Evolutionary conservation across 306 rosid species (phyloP).

Genomic region (Cucurbita pepo): DNA sequence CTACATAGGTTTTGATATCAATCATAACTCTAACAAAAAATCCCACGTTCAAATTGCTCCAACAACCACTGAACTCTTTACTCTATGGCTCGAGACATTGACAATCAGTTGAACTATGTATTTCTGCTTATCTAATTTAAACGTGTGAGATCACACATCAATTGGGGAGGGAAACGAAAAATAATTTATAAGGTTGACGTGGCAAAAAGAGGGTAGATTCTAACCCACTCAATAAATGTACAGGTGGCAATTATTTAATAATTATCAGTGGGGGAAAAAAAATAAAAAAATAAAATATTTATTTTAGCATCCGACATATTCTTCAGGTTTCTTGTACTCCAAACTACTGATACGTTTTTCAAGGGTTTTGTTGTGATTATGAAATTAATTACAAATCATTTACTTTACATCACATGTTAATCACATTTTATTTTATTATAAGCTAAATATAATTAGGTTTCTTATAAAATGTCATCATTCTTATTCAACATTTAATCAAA

Average conservation of each 20-base stretch:
- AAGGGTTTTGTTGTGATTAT: background rate
- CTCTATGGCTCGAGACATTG: background rate
- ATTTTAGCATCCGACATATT: constrained; percentile 2
- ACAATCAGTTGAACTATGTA: background rate
- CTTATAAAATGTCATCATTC: background rate
- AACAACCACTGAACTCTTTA: background rate
- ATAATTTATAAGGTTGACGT: too few species aligned
- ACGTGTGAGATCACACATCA: too few species aligned
- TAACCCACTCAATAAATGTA: background rate
- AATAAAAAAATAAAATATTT: too few species aligned
- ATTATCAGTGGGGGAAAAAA: background rate
- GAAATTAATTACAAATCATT: background rate
- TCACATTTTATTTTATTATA: background rate
- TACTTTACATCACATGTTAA: background rate
- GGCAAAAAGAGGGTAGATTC: background rate
- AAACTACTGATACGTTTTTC: constrained; percentile 3
- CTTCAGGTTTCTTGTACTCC: constrained; percentile 6
- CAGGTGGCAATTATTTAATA: constrained; percentile 2
- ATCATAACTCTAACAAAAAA: background rate
- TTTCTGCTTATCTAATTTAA: background rate
- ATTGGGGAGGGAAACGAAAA: too few species aligned
- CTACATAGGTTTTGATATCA: too few species aligned
- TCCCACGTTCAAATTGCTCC: background rate
- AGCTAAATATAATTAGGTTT: background rate
- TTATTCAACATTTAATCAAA: background rate